phyloP scores from a whole-genome alignment of 2,329 filamentous ascomycete species.

The Aspergillus phoenicis region DNA sequence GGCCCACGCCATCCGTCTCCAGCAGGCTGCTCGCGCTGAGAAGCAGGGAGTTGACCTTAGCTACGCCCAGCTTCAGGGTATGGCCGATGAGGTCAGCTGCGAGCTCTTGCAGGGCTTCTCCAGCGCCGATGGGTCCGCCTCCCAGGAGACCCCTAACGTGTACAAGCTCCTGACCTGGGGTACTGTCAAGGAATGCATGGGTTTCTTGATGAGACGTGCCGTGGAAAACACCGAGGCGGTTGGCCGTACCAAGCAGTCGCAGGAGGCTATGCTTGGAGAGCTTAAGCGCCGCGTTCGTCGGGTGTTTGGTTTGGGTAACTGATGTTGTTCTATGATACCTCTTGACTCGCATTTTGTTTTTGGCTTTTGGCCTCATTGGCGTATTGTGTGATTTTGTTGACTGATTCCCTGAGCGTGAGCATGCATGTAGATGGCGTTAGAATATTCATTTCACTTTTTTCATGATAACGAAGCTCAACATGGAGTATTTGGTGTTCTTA shows the following conservation, averaged over 20 bases:
- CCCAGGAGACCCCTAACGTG: constrained; percentile 48
- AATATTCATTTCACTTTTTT: constrained; percentile 7
- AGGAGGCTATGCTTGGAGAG: constrained; percentile 40
- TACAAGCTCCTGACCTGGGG: constrained; percentile 65
- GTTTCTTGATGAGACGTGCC: constrained; percentile 64
- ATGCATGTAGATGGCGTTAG: constrained; percentile 35
- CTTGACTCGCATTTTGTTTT: constrained; percentile 8
- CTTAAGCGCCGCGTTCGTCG: constrained; percentile 36
- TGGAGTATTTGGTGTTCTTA: not conserved
- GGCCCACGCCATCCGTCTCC: constrained; percentile 50
- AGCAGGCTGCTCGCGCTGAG: constrained; percentile 52
- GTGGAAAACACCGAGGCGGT: constrained; percentile 73
- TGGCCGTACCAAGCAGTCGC: constrained; percentile 52
- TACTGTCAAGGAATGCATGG: constrained; percentile 61
- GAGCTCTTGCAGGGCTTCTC: constrained; percentile 53
- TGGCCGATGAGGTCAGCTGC: constrained; percentile 88
- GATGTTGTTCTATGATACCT: constrained; percentile 8
- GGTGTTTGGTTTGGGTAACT: constrained; percentile 27
- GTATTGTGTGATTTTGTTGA: constrained; percentile 11
- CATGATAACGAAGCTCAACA: constrained; percentile 23
- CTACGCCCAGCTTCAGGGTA: constrained; percentile 86
- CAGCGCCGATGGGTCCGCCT: constrained; percentile 30
- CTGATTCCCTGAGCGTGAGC: constrained; percentile 24
- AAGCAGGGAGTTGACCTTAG: constrained; percentile 48
- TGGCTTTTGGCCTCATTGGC: constrained; percentile 6